Evolutionary conservation across 257 asterid species (phyloP).

Genomic region (Lycium barbarum): DNA sequence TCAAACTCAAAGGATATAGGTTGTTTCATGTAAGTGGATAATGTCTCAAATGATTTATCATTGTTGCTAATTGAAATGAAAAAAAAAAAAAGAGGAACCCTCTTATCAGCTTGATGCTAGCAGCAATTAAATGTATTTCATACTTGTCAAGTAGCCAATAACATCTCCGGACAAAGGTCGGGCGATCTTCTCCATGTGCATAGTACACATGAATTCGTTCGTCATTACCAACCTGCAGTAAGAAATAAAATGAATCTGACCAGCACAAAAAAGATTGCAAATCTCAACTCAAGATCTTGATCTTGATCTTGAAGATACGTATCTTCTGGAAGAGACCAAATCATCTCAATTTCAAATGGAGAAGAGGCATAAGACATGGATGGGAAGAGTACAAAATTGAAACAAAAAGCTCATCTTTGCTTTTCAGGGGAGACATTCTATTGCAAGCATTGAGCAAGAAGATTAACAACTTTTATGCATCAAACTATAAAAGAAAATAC

Average conservation of each 20-base stretch:
- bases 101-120: constrained; percentile 22
- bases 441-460: constrained; percentile 16
- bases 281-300: background rate
- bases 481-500: background rate
- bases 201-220: constrained; percentile 98
- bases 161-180: constrained; percentile 97
- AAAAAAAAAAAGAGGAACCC: constrained; percentile 28
- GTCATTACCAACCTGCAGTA: constrained; percentile 83
- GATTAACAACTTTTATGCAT: constrained; percentile 1
- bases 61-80: constrained; percentile 22
- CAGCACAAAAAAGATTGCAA: constrained; percentile 20
- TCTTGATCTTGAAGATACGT: background rate
- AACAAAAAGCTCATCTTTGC: background rate
- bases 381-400: background rate
- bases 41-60: constrained; percentile 30
- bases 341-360: background rate
- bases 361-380: constrained; percentile 19
- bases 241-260: constrained; percentile 36
- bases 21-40: constrained; percentile 28
- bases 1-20: constrained; percentile 32
- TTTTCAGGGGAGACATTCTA: background rate
- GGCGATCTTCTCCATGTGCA: constrained; percentile 92
- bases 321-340: constrained; percentile 18
- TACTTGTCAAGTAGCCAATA: constrained; percentile 99
- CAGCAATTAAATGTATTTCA: constrained; percentile 40